Percentiles rank a stretch among this genome's conserved stretches.
Evolutionary conservation across 2,329 filamentous ascomycete genomes (phyloP).

Genomic region (Diaporthe destruens): DNA sequence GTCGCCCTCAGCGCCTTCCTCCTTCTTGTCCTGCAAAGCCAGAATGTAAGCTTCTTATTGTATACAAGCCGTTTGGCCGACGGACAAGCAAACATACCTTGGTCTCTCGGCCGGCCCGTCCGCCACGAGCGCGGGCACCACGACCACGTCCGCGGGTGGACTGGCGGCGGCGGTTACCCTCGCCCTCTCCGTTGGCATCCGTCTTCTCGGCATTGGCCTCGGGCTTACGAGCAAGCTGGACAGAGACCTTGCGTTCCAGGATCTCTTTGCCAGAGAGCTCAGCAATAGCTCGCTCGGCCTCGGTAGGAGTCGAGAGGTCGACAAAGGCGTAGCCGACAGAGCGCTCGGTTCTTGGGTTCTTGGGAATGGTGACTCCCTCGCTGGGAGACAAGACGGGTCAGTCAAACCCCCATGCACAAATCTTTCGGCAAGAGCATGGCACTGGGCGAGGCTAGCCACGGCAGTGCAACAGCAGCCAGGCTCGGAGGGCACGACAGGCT

Average conservation of each 20-base stretch:
- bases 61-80: background rate
- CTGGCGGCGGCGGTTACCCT: slow-evolving; percentile 73
- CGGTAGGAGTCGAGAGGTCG: slow-evolving; percentile 92
- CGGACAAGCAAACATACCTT: slow-evolving; percentile 62
- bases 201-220: slow-evolving; percentile 84
- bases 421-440: background rate
- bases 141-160: slow-evolving; percentile 77
- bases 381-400: slow-evolving; percentile 64
- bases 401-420: slow-evolving; percentile 41
- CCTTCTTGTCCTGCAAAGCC: slow-evolving; percentile 57
- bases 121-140: slow-evolving; percentile 74
- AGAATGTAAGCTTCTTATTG: slow-evolving; percentile 42
- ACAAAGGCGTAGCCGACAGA: slow-evolving; percentile 99
- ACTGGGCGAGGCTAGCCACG: background rate
- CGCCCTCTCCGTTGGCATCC: slow-evolving; percentile 83
- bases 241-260: slow-evolving; percentile 97
- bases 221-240: slow-evolving; percentile 98
- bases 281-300: slow-evolving; percentile 94
- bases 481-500: background rate
- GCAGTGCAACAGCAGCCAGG: background rate
- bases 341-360: slow-evolving; percentile 98
- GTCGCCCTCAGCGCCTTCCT: slow-evolving; percentile 62
- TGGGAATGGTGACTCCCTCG: slow-evolving; percentile 98
- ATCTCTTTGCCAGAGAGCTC: slow-evolving; percentile 98
- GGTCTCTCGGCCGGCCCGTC: slow-evolving; percentile 68